Evolutionary conservation across 371 early-diverging fungal species (phyloP).

Genomic region (Mortierella sp.): DNA sequence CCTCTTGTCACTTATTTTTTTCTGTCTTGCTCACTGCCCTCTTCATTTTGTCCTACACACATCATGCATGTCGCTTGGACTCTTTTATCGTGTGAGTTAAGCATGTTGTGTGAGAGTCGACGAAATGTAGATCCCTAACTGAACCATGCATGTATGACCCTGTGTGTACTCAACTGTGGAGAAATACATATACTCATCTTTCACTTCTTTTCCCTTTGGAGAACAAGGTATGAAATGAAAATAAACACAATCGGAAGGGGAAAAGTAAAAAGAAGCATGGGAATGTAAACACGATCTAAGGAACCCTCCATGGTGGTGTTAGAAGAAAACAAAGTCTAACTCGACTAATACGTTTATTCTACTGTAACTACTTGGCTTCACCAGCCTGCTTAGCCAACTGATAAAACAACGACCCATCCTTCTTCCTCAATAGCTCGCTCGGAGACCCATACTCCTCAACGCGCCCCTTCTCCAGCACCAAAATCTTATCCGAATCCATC

Average conservation of each 20-base stretch:
- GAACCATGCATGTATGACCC: background rate
- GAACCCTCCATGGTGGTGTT: background rate
- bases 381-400: slow-evolving; percentile 12
- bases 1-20: background rate
- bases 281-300: background rate
- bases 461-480: slow-evolving; percentile 59
- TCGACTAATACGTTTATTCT: too few relatives aligned
- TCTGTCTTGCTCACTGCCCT: background rate
- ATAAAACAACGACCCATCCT: slow-evolving; percentile 69
- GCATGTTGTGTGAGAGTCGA: too few relatives aligned
- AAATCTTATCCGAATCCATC: slow-evolving; percentile 49
- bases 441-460: slow-evolving; percentile 60
- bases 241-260: background rate
- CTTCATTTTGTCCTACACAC: too few relatives aligned
- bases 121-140: background rate
- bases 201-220: background rate
- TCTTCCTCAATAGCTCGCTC: slow-evolving; percentile 52
- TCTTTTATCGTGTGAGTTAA: too few relatives aligned
- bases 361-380: background rate
- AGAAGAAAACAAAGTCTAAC: too few relatives aligned
- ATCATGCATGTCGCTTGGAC: too few relatives aligned
- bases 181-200: background rate
- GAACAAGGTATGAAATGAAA: background rate
- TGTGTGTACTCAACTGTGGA: background rate
- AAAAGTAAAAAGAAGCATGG: background rate